phyloP scores from a whole-genome alignment of 2,329 filamentous ascomycete genomes.

The Neurospora sp. region DNA sequence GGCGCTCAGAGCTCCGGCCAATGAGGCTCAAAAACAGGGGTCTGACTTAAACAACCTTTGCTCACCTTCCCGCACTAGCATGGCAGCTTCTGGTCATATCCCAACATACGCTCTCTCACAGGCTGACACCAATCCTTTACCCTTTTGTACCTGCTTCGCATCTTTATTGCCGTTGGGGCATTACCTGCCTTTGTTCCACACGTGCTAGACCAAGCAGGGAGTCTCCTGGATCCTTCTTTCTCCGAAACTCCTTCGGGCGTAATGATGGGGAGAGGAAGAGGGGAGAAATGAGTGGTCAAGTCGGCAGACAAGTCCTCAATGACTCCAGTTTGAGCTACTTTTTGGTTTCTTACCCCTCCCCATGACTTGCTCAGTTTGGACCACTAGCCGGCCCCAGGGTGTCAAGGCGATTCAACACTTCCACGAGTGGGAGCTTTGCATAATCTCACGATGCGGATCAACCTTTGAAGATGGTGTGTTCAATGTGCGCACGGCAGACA shows the following conservation, averaged over 20 bases:
- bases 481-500: background rate
- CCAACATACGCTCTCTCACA: slow-evolving; percentile 12
- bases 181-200: background rate
- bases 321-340: slow-evolving; percentile 1
- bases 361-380: slow-evolving; percentile 15
- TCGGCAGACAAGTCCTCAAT: background rate
- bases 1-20: slow-evolving; percentile 17
- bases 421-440: background rate
- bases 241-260: slow-evolving; percentile 4
- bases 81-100: slow-evolving; percentile 12
- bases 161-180: slow-evolving; percentile 13
- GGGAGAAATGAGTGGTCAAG: background rate
- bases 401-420: background rate
- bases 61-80: slow-evolving; percentile 19
- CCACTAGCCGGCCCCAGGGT: slow-evolving; percentile 5
- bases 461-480: background rate
- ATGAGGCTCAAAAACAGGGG: slow-evolving; percentile 20
- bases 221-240: slow-evolving; percentile 7
- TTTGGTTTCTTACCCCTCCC: slow-evolving; percentile 6
- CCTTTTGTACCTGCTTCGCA: slow-evolving; percentile 10
- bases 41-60: slow-evolving; percentile 18
- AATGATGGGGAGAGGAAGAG: background rate
- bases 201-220: slow-evolving; percentile 4
- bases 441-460: background rate
- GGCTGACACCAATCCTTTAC: slow-evolving; percentile 10